Percentiles rank a stretch among this genome's conserved stretches.
Evolutionary conservation across 179 eudicot species (phyloP).

Genomic region (Actinidia polygama): DNA sequence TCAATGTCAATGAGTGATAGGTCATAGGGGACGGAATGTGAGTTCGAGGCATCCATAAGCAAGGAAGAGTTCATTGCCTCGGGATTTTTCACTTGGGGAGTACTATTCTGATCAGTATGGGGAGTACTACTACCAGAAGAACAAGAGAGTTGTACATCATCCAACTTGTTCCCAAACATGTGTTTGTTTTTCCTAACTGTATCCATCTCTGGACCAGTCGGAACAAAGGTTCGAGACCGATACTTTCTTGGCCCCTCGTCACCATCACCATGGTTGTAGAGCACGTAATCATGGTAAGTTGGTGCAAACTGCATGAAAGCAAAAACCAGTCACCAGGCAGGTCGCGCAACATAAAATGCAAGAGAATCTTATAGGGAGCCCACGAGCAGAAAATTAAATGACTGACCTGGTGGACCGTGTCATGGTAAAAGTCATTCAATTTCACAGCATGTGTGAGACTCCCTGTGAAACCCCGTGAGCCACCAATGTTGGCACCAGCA

Average conservation of each 20-base stretch:
- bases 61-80: constrained; percentile 66
- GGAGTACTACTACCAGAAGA: constrained; percentile 61
- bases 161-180: constrained; percentile 64
- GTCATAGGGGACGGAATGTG: constrained; percentile 70
- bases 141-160: constrained; percentile 68
- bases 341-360: constrained; percentile 9
- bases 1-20: constrained; percentile 81
- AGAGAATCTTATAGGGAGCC: neutral
- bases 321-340: neutral
- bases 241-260: constrained; percentile 88
- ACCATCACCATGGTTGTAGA: constrained; percentile 81
- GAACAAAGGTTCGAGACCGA: constrained; percentile 89
- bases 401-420: constrained; percentile 93
- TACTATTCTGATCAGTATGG: constrained; percentile 21
- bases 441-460: constrained; percentile 91
- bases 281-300: constrained; percentile 92
- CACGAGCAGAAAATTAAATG: constrained; percentile 7
- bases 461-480: constrained; percentile 67
- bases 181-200: constrained; percentile 73
- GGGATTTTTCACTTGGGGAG: constrained; percentile 33
- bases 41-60: constrained; percentile 65
- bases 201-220: constrained; percentile 97
- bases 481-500: constrained; percentile 92
- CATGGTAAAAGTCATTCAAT: constrained; percentile 92
- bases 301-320: constrained; percentile 82